Percentiles rank a stretch among this genome's conserved stretches.
Conservation (phyloP, 2,329 filamentous ascomycete species). For the Colletotrichum orbiculare region DNA sequence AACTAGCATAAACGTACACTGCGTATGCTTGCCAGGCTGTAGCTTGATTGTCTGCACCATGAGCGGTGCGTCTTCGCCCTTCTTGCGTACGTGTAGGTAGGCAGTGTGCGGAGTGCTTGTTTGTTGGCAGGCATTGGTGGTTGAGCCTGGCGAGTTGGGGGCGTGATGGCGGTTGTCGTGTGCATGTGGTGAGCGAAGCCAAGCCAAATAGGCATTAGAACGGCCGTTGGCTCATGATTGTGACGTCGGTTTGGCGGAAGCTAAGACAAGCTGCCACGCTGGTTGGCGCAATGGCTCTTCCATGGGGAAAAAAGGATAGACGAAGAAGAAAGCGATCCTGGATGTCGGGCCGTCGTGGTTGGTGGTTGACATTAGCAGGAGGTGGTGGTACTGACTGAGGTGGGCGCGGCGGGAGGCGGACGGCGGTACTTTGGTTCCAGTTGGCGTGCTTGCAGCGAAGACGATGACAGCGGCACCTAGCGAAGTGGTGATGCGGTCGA, state of each 20-base stretch:
- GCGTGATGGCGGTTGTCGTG: neutral
- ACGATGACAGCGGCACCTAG: too few species aligned
- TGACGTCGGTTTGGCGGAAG: conserved; percentile 21
- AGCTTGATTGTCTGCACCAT: neutral
- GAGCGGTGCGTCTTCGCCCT: neutral
- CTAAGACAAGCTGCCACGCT: conserved; percentile 9
- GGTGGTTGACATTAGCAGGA: neutral
- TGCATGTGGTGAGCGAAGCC: conserved; percentile 19
- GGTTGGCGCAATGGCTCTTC: conserved; percentile 1
- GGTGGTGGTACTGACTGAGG: too few species aligned
- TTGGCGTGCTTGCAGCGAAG: too few species aligned
- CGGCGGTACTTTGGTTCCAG: conserved; percentile 6
- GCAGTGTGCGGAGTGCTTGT: too few species aligned
- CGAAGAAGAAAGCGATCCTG: neutral
- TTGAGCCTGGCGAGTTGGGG: neutral
- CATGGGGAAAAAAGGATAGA: neutral
- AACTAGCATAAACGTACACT: conserved; percentile 15
- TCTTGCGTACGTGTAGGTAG: too few species aligned
- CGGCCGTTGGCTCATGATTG: conserved; percentile 16
- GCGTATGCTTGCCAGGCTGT: conserved; percentile 8
- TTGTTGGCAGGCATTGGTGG: too few species aligned
- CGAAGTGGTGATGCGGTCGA: too few species aligned
- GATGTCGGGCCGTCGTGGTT: neutral
- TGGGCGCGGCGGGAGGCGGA: too few species aligned
- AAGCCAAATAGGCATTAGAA: conserved; percentile 20